A percentile compares a stretch with the other conserved stretches of the same genome.
phyloP scores from a whole-genome alignment of 2,329 filamentous ascomycete species.

The Penicillium aurantiogriseum region DNA sequence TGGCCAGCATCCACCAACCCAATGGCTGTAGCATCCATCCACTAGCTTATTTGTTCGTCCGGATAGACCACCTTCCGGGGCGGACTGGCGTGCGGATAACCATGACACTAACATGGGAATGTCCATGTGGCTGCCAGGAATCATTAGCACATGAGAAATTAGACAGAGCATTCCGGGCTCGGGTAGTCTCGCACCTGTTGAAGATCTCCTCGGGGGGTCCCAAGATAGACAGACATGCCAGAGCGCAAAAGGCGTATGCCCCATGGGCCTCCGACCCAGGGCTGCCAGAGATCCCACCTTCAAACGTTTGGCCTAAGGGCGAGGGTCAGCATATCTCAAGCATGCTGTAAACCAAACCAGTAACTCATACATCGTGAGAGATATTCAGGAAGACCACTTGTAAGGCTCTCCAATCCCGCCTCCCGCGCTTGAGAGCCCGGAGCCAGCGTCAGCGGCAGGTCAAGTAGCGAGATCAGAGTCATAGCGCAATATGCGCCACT shows the following conservation, averaged over 20 bases:
- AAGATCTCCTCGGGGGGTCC: conserved; percentile 75
- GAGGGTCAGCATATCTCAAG: conserved; percentile 15
- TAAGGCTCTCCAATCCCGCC: conserved; percentile 63
- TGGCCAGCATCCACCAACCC: conserved; percentile 94
- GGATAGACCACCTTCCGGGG: conserved; percentile 87
- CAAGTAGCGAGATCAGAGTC: conserved; percentile 77
- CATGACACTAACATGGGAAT: conserved; percentile 75
- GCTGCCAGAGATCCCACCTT: conserved; percentile 85
- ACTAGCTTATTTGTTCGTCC: conserved; percentile 97
- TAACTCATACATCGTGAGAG: conserved; percentile 68
- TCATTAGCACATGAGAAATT: conserved; percentile 4
- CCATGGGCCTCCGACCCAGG: conserved; percentile 91
- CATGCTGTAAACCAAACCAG: background rate
- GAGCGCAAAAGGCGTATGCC: conserved; percentile 91
- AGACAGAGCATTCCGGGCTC: background rate
- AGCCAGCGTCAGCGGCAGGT: conserved; percentile 77
- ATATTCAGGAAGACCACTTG: conserved; percentile 74
- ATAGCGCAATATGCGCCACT: conserved; percentile 91
- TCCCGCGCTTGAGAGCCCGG: conserved; percentile 66
- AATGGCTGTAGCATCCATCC: conserved; percentile 97
- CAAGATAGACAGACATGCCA: conserved; percentile 84
- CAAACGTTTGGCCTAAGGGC: conserved; percentile 76
- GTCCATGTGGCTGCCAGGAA: conserved; percentile 65
- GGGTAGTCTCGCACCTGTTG: conserved; percentile 57
- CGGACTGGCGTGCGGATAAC: conserved; percentile 85